Percentiles rank a stretch among this genome's conserved stretches.
Conservation (phyloP, 805 yeast genomes). For the Candida gorgasii region DNA sequence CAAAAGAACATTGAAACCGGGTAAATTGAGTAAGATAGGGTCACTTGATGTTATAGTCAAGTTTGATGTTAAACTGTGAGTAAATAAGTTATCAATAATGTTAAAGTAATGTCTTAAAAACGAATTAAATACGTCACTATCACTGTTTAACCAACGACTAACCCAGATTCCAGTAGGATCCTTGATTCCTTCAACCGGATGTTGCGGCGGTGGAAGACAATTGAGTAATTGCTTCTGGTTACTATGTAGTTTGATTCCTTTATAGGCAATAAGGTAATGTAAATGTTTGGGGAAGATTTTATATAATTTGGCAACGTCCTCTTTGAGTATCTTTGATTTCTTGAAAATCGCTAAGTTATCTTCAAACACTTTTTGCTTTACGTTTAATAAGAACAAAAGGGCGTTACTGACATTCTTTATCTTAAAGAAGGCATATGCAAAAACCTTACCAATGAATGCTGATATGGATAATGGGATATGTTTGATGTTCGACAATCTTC, state of each 20-base stretch:
- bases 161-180: conserved; percentile 68
- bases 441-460: conserved; percentile 70
- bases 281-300: conserved; percentile 30
- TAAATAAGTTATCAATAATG: conserved; percentile 19
- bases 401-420: conserved; percentile 59
- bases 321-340: neutral
- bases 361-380: conserved; percentile 49
- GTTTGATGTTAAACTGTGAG: too few species aligned
- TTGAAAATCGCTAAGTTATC: conserved; percentile 11
- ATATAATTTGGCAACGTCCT: neutral
- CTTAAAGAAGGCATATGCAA: conserved; percentile 62
- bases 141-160: conserved; percentile 57
- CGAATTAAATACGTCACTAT: conserved; percentile 59
- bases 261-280: conserved; percentile 30
- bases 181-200: conserved; percentile 48
- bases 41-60: neutral
- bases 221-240: conserved; percentile 29
- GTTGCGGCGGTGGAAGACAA: conserved; percentile 40
- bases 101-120: conserved; percentile 59
- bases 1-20: conserved; percentile 48
- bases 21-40: conserved; percentile 26
- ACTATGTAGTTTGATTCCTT: conserved; percentile 26
- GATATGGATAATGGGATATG: conserved; percentile 54
- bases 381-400: conserved; percentile 55
- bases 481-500: conserved; percentile 47